phyloP scores from a whole-genome alignment of 306 rosid genomes.

The Lotus japonicus region DNA sequence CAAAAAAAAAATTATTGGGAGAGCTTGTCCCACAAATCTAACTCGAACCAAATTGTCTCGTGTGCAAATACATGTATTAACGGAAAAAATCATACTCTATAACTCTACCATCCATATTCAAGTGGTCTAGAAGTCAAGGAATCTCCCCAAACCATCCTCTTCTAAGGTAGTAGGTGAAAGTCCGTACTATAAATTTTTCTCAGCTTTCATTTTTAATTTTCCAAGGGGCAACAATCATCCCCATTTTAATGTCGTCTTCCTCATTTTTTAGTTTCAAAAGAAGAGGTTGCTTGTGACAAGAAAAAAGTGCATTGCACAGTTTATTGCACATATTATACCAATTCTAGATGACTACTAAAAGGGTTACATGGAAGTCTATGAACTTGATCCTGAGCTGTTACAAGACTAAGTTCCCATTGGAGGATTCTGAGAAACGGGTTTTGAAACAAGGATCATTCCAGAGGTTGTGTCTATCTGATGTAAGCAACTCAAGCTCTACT shows the following conservation, averaged over 20 bases:
- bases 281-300: not conserved
- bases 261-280: conserved; percentile 16
- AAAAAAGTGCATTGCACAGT: conserved; percentile 9
- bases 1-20: no score
- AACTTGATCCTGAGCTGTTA: conserved; percentile 49
- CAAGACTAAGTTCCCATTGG: conserved; percentile 25
- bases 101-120: conserved; percentile 25
- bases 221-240: conserved; percentile 8
- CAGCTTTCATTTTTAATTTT: conserved; percentile 14
- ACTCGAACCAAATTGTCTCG: no score
- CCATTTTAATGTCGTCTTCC: conserved; percentile 20
- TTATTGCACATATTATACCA: not conserved
- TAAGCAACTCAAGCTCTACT: conserved; percentile 53
- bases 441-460: conserved; percentile 34
- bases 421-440: conserved; percentile 30
- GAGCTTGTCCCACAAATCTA: no score
- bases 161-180: conserved; percentile 33
- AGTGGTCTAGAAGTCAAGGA: conserved; percentile 35
- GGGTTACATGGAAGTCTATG: conserved; percentile 61
- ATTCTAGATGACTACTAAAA: conserved; percentile 33
- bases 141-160: conserved; percentile 19
- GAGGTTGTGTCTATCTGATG: conserved; percentile 61
- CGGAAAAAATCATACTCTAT: not conserved
- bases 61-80: no score
- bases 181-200: conserved; percentile 21